A percentile compares a stretch with the other conserved stretches of the same genome.
phyloP scores from a whole-genome alignment of 768 basidiomycete genomes.

The Tylopilus sp. region DNA sequence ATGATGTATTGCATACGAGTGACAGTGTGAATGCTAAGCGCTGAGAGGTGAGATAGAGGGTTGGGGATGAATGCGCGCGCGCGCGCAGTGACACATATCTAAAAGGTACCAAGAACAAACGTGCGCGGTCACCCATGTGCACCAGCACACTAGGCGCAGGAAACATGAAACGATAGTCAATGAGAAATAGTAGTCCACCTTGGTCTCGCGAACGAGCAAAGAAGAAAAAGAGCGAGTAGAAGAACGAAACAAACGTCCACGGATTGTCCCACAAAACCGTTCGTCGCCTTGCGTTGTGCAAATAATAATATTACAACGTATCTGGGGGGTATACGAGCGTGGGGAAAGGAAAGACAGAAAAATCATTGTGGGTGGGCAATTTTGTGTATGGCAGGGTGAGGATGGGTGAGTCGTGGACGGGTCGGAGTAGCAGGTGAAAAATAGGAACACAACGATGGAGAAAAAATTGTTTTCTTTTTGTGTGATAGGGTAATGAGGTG shows the following conservation, averaged over 20 bases:
- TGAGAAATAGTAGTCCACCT: neutral
- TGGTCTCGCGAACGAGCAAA: neutral
- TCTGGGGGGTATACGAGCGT: slow-evolving; percentile 2
- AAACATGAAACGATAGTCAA: too few species aligned
- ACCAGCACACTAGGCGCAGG: too few species aligned
- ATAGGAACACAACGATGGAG: neutral
- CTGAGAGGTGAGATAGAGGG: too few species aligned
- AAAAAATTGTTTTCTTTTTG: neutral
- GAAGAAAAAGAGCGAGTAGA: neutral
- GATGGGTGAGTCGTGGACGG: neutral
- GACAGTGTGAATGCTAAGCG: too few species aligned
- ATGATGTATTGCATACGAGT: too few species aligned
- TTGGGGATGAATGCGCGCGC: too few species aligned
- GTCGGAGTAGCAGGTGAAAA: neutral
- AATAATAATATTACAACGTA: slow-evolving; percentile 8
- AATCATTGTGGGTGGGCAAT: neutral
- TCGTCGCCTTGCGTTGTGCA: neutral
- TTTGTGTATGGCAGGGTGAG: neutral
- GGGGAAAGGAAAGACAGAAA: neutral
- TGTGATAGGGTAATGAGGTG: neutral
- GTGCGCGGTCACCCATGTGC: neutral
- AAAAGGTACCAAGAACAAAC: neutral
- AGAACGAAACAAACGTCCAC: neutral
- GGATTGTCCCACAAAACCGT: neutral
- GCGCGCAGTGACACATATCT: too few species aligned